A percentile compares a stretch with the other conserved stretches of the same genome.
These are phyloP conservation scores for Castanea crenata DNA, from an alignment of 306 rosid species.

Conservation along the genomic window DNA sequence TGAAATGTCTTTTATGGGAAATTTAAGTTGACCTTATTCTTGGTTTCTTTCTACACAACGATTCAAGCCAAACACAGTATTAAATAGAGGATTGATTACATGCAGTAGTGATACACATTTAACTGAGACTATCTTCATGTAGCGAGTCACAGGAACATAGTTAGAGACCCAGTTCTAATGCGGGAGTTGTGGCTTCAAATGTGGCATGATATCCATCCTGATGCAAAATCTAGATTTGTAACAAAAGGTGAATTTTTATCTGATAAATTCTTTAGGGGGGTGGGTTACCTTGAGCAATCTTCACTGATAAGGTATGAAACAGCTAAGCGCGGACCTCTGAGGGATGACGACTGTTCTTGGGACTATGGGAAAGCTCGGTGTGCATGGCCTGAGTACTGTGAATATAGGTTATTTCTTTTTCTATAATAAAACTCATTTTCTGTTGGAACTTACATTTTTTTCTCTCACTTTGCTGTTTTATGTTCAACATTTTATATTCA, in stretches of 20 bases:
- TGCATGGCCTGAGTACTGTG: conserved; percentile 94
- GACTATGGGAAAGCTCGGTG: conserved; percentile 99
- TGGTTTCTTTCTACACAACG: background rate
- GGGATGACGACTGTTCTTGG: conserved; percentile 97
- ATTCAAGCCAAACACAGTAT: background rate
- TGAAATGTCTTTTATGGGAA: background rate
- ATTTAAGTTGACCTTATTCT: background rate
- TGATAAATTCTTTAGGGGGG: background rate
- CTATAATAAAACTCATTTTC: conserved; percentile 10
- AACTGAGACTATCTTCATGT: conserved; percentile 44
- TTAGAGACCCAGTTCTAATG: conserved; percentile 89
- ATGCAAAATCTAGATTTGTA: conserved; percentile 69
- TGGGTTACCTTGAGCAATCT: conserved; percentile 27
- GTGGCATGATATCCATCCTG: conserved; percentile 94
- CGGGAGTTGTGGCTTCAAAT: conserved; percentile 98
- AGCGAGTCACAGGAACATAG: conserved; percentile 99
- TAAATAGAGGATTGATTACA: conserved; percentile 6
- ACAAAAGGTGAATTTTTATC: conserved; percentile 63
- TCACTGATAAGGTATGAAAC: conserved; percentile 28
- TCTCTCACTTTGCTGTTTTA: background rate
- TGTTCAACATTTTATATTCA: background rate
- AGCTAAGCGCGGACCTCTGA: conserved; percentile 97
- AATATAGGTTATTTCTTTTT: conserved; percentile 69
- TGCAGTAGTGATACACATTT: conserved; percentile 19
- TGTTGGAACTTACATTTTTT: background rate